Percentiles rank a stretch among this genome's conserved stretches.
Evolutionary conservation across 2,329 filamentous ascomycete species (phyloP).

Genomic region (Exophiala sp.): DNA sequence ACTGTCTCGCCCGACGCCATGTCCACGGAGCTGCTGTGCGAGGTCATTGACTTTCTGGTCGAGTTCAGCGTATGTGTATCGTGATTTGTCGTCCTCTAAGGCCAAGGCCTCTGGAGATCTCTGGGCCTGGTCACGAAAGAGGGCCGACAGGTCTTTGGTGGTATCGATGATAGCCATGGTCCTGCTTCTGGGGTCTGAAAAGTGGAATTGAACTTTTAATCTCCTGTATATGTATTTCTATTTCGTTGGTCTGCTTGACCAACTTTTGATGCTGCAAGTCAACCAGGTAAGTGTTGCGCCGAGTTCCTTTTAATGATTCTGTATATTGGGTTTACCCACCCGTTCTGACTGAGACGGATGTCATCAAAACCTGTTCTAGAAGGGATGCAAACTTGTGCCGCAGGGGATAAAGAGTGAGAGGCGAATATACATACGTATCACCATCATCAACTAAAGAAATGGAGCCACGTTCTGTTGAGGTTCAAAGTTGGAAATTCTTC

Average conservation of each 20-base stretch:
- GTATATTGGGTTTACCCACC: not conserved
- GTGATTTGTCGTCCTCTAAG: slow-evolving; percentile 62
- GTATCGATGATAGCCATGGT: slow-evolving; percentile 63
- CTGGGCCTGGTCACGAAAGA: slow-evolving; percentile 64
- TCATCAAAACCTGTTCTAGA: not conserved
- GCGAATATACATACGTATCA: not conserved
- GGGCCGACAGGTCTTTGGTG: slow-evolving; percentile 64
- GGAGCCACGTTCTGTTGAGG: not conserved
- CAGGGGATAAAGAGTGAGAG: not conserved
- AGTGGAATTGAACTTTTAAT: too few species aligned
- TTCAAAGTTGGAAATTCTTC: not conserved
- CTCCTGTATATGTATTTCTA: too few species aligned
- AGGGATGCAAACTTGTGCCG: not conserved
- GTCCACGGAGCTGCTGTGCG: slow-evolving; percentile 56
- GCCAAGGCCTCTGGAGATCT: slow-evolving; percentile 64
- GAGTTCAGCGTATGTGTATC: slow-evolving; percentile 67
- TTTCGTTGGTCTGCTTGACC: too few species aligned
- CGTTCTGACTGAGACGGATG: not conserved
- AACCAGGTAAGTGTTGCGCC: too few species aligned
- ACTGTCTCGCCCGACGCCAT: slow-evolving; percentile 66
- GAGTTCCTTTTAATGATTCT: too few species aligned
- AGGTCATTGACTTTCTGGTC: slow-evolving; percentile 62
- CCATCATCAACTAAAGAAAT: not conserved
- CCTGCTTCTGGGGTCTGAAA: too few species aligned
- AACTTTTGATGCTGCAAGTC: not conserved